Evolutionary conservation across 176 grass and related monocot genomes (phyloP), one percentile per base, ranked within the genome.

Genomic region (Metroxylon sagu): DNA sequence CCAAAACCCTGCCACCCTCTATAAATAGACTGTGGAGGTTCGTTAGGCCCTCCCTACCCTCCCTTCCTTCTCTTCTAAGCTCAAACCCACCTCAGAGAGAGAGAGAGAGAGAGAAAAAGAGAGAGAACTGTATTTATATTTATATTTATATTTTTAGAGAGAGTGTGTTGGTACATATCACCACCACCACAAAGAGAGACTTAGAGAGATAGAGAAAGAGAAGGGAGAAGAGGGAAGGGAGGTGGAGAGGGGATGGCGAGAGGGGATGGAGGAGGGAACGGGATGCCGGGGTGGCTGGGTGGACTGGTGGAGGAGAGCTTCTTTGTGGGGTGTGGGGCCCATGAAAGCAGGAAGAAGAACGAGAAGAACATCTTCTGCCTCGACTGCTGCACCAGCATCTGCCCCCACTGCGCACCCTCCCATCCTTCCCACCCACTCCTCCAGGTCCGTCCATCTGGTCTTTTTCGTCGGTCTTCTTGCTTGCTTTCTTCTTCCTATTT

Each of bases 311-410:
- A 86, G 72, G 91, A 82, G 83, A 86, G 67, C 69, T 96, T 96
- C 83, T 96, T 96, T 80, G 84, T 84, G 31, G 74, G 60, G 14
- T 96, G 91, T 71, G 60, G 17, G 26, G 72, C 73, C 19, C 91
- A 96, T 73, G 72, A 72, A 64, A 66, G 72, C 61, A 59, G 53
- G 28, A 96, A 90, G 91, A 96, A 77, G 84, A 96, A 96, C 76
- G 91, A 96, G 75, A 96, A 90, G 86, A 96, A 96, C 83, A 87
- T 96, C 77, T 96, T 96, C 67, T 96, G 91, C 81, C 83, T 96
- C 18, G 71, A 80, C n/a, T 96, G 91, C 80, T 80, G 86, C 71
- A 48, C 80, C 61, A 87, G 91, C 80, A 70, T 96, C 73, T 96
- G 91, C 80, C 78, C 77, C 19, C 86, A 96, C 83, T 96, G 91